Evolutionary conservation across 2,329 filamentous ascomycete genomes (phyloP), one percentile per base, ranked within the genome.

Genomic region (Cercospora zeae-maydis): DNA sequence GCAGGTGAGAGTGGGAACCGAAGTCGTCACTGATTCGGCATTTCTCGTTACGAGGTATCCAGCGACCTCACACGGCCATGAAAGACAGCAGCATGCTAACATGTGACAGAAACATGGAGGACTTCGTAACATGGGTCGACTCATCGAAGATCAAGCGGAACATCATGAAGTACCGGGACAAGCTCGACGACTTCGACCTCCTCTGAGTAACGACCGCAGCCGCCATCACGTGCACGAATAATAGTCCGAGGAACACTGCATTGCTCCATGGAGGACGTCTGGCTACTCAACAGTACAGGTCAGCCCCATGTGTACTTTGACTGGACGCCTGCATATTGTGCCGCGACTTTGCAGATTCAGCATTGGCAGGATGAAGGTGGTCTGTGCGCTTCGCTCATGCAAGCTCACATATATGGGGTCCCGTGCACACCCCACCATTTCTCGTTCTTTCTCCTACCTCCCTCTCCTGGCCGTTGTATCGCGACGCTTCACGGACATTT

Each of bases 91-190:
- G 9, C 11, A 8, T 24, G 33, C 56, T 64, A 47, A 66, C 34
- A 31, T 6, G 6, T 1, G 16, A 34, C 53, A 79, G 93, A 68
- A 90, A 87, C 65, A 91, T 96, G 84, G 93, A 98, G 79, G 93
- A 98, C 78, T 96, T 96, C 75, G 90, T 98, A 16, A 97, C 93
- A 0, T 98, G 93, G 93, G 89, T 93, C 9, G 91, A 96, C 72
- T 92, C 91, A 64, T 96, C 91, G 78, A 97, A 97, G 89, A 93
- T 98, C 77, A 96, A 96, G 88, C 86, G 90, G 75, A 95, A 92
- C 75, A 96, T 97, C 67, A 88, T 96, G 86, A 91, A 91, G 78
- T 98, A 97, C 76, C 87, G 92, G 71, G 92, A 97, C 78, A 91
- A 96, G 81, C 78, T 97, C 78, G 93, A 98, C 78, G 93, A 98